Evolutionary conservation across 192 early-diverging fungal genomes (phyloP).

Genomic region (Coemansia sp.): DNA sequence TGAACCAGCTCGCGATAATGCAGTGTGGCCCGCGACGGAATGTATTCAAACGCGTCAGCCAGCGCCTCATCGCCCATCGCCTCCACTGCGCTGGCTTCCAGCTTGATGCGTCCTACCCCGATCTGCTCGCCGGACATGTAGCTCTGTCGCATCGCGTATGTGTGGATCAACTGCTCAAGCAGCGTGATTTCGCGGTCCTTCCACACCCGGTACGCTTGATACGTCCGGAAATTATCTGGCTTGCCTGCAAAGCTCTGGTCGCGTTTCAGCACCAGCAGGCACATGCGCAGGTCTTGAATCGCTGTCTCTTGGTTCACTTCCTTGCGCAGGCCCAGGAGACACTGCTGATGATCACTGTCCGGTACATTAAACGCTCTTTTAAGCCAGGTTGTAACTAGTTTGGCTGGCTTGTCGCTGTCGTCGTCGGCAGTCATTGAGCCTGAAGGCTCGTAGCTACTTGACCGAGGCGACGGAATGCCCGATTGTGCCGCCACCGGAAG

Average conservation of each 20-base stretch:
- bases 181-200: slow-evolving; percentile 52
- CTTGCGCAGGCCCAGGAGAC: slow-evolving; percentile 29
- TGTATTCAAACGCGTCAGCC: slow-evolving; percentile 47
- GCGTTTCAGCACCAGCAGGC: slow-evolving; percentile 39
- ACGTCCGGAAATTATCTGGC: slow-evolving; percentile 38
- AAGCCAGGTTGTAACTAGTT: slow-evolving; percentile 32
- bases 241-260: slow-evolving; percentile 50
- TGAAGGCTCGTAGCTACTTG: slow-evolving; percentile 11
- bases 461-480: slow-evolving; percentile 8
- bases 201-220: slow-evolving; percentile 44
- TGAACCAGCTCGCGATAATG: slow-evolving; percentile 38
- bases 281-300: slow-evolving; percentile 41
- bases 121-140: slow-evolving; percentile 49
- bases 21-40: slow-evolving; percentile 33
- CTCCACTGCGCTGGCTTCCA: slow-evolving; percentile 34
- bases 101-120: slow-evolving; percentile 28
- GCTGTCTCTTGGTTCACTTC: slow-evolving; percentile 52
- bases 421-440: slow-evolving; percentile 6
- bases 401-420: slow-evolving; percentile 6
- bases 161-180: slow-evolving; percentile 51
- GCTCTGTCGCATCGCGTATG: slow-evolving; percentile 39
- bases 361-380: slow-evolving; percentile 35
- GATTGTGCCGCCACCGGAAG: slow-evolving; percentile 3
- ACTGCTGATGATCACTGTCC: slow-evolving; percentile 30
- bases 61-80: slow-evolving; percentile 36